Evolutionary conservation across 2,329 filamentous ascomycete genomes (phyloP).

Genomic region (Monosporascus sp.): DNA sequence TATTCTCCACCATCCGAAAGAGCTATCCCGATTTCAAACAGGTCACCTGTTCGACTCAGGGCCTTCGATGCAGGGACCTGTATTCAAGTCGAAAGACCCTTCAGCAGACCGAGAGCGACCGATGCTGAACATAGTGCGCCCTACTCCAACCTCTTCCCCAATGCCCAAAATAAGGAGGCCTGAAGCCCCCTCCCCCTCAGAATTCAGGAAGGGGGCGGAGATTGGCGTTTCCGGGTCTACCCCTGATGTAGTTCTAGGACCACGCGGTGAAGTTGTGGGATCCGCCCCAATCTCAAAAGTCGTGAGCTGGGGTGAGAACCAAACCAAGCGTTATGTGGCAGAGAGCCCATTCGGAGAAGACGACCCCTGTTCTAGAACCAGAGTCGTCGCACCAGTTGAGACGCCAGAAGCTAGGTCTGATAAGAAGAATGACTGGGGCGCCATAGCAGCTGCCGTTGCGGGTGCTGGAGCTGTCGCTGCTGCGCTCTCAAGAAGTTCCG

Average conservation of each 20-base stretch:
- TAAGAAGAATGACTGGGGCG: slow-evolving; percentile 45
- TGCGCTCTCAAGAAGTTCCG: slow-evolving; percentile 12
- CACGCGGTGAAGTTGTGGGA: slow-evolving; percentile 38
- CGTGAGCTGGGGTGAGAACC: slow-evolving; percentile 61
- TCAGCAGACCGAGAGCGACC: slow-evolving; percentile 52
- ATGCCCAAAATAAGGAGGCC: slow-evolving; percentile 35
- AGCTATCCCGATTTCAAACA: slow-evolving; percentile 36
- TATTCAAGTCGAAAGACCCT: slow-evolving; percentile 44
- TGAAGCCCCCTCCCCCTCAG: slow-evolving; percentile 9
- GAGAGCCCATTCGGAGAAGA: slow-evolving; percentile 48
- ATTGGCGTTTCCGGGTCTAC: slow-evolving; percentile 10
- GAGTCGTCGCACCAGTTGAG: slow-evolving; percentile 22
- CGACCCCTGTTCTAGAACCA: slow-evolving; percentile 23
- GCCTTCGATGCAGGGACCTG: slow-evolving; percentile 21
- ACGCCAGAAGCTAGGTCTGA: slow-evolving; percentile 26
- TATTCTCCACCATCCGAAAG: slow-evolving; percentile 45
- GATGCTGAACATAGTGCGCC: slow-evolving; percentile 54
- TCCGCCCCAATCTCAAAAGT: slow-evolving; percentile 46
- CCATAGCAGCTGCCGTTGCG: slow-evolving; percentile 45
- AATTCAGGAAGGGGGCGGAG: slow-evolving; percentile 9
- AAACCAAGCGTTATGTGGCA: slow-evolving; percentile 59
- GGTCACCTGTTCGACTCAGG: slow-evolving; percentile 14
- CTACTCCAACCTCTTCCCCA: slow-evolving; percentile 53
- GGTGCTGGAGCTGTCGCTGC: slow-evolving; percentile 29
- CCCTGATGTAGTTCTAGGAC: slow-evolving; percentile 32